Base-by-base conservation (phyloP, 2,329 filamentous ascomycete genomes). In the Dactylellina sp. region DNA sequence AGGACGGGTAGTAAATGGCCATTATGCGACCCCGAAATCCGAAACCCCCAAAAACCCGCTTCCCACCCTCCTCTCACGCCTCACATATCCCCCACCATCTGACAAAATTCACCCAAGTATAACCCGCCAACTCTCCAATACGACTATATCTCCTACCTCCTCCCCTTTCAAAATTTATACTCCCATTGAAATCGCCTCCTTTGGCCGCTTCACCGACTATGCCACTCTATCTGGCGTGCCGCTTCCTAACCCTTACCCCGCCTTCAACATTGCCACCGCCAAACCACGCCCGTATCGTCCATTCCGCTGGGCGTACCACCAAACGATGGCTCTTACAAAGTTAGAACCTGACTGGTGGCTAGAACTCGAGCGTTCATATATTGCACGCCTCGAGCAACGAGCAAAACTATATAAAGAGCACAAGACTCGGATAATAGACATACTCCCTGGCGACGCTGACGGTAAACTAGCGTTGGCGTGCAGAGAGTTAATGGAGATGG, bases 401-500 rank as follows among this genome's bases (percentile, higher is more conserved):
- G 85, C 88, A 78, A 82, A 81, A 0, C 84, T 96, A 0, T 90
- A 88, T 78, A 82, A 82, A 9, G 82, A 88, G 68, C 84, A 94
- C 76, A 88, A 89, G 1, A 83, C 84, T 7, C 81, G 83, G 2
- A 87, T 96, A 1, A 84, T 95, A 0, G 85, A 89, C 64, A 84
- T 84, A 32, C 83, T 93, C 0, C 91, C 91, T 0, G n/a, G n/a
- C n/a, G 91, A 91, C 0, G 14, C 7, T 0, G 57, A 56, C 40
- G 42, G 35, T 5, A 40, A 49, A 9, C 28, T 71, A 11, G 90
- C 95, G 77, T 83, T 95, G 0, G 92, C 89, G 0, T 92, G 89
- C 79, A 93, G 92, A 79, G 92, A 96, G 78, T 83, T 95, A 4
- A 93, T 95, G 91, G 92, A 96, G 80, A 93, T 94, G 88, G 85